Evolutionary conservation across 1,284 basidiomycete genomes (phyloP).

Genomic region (Trichosporon sp.): DNA sequence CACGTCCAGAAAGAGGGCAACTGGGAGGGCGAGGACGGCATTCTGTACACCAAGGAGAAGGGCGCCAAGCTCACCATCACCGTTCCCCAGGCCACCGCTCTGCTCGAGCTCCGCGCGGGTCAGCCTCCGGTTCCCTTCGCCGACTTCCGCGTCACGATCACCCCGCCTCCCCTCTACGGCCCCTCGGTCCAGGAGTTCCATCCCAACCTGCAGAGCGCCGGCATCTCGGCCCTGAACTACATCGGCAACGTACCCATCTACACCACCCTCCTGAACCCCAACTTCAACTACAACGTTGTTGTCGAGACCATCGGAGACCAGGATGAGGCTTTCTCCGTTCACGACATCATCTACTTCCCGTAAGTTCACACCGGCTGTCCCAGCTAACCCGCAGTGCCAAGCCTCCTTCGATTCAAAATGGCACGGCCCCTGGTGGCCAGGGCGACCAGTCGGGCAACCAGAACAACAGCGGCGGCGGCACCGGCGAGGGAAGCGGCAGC

Average conservation of each 20-base stretch:
- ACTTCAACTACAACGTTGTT: neutral
- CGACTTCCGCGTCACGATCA: constrained; percentile 9
- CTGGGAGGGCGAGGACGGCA: neutral
- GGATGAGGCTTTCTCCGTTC: neutral
- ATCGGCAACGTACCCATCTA: neutral
- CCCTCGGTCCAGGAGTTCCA: constrained; percentile 2
- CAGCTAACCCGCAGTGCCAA: neutral
- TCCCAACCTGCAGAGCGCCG: neutral
- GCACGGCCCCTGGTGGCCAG: neutral
- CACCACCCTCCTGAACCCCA: neutral
- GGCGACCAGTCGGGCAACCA: neutral
- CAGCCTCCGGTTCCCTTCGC: constrained; percentile 2
- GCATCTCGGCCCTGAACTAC: neutral
- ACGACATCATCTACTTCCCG: constrained; percentile 3
- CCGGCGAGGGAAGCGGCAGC: neutral
- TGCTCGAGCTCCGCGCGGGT: neutral
- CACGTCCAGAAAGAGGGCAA: neutral
- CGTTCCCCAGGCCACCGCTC: neutral
- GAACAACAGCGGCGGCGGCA: neutral
- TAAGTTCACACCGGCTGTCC: neutral
- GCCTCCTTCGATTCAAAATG: neutral
- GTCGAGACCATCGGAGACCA: neutral
- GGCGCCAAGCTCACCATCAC: constrained; percentile 10
- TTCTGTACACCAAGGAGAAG: neutral
- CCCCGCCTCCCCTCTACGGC: neutral